Base-by-base conservation (phyloP, 192 early-diverging fungal species). In the Coemansia sp. region DNA sequence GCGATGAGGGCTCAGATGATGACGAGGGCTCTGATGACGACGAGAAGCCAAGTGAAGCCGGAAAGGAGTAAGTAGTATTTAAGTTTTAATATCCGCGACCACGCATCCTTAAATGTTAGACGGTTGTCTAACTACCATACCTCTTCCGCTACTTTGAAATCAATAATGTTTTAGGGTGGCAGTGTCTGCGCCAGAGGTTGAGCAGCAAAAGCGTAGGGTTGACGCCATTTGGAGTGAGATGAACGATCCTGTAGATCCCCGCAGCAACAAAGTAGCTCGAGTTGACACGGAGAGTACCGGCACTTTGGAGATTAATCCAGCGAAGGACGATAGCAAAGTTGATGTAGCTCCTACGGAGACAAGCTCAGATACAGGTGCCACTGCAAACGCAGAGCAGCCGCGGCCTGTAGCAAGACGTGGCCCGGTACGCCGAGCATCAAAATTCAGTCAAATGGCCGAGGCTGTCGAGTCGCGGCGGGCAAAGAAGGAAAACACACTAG, bases 391-490 rank as follows among this genome's bases (percentile, higher is more conserved):
- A 18, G 52, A 68, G 36, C 60, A 42, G 61, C 9, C 61, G 9
- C 40, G 10, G 18, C 38, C 61, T 24, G n/a, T 12, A 13, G 38
- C 36, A 41, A 38, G 61, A 33, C 61, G 38, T 41, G 61, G 61
- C 2, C 61, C 61, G 3, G 61, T 63, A 34, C 74, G 79, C 36
- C 72, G 68, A 40, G 72, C 68, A 6, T 84, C 82, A 67, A 79
- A 79, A 69, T 79, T 84, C 40, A 79, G 82, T 69, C 70, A 79
- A 63, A 46, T 84, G 71, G 82, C 75, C 5, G 71, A 76, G 60
- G 63, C 65, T 63, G 77, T 72, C 36, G 82, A 84, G 68, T 71
- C 74, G 63, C 74, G 82, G 36, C 71, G 82, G 2, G 69, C 63
- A 27, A 73, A 71, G 57, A 75, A 75, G 33, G 77, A 75, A 29